A percentile compares a stretch with the other conserved stretches of the same genome.
phyloP scores from a whole-genome alignment of 768 basidiomycete species.

The Russula virescens region DNA sequence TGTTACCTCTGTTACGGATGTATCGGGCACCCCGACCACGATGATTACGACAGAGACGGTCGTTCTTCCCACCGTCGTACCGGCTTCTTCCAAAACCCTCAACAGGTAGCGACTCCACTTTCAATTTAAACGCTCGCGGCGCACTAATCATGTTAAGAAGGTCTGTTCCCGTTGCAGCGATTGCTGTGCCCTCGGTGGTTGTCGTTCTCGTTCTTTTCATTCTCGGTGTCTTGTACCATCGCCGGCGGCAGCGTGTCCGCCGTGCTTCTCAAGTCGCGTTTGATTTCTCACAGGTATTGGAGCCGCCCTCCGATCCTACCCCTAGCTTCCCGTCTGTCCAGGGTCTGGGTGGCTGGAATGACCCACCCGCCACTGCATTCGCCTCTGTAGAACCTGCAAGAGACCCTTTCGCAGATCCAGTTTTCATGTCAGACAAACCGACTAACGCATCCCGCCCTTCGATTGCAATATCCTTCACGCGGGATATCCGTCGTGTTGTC shows the following conservation, averaged over 20 bases:
- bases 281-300: not conserved
- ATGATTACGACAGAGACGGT: not conserved
- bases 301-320: not conserved
- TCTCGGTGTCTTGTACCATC: not conserved
- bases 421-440: not conserved
- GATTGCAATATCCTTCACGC: not conserved
- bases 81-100: not conserved
- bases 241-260: not conserved
- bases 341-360: not conserved
- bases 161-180: slow-evolving; percentile 8
- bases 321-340: not conserved
- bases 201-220: not conserved
- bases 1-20: not conserved
- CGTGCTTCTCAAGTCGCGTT: not conserved
- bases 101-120: not conserved
- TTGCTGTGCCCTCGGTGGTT: not conserved
- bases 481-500: not conserved
- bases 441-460: not conserved
- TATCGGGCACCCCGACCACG: not conserved
- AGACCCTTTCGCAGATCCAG: slow-evolving; percentile 1
- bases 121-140: not conserved
- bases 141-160: not conserved
- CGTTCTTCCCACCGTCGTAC: not conserved
- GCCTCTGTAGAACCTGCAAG: not conserved
- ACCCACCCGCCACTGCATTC: not conserved